These are phyloP conservation scores for Talaromyces sp. DNA, from an alignment of 2,329 filamentous ascomycete species.

Conservation along the genomic window DNA sequence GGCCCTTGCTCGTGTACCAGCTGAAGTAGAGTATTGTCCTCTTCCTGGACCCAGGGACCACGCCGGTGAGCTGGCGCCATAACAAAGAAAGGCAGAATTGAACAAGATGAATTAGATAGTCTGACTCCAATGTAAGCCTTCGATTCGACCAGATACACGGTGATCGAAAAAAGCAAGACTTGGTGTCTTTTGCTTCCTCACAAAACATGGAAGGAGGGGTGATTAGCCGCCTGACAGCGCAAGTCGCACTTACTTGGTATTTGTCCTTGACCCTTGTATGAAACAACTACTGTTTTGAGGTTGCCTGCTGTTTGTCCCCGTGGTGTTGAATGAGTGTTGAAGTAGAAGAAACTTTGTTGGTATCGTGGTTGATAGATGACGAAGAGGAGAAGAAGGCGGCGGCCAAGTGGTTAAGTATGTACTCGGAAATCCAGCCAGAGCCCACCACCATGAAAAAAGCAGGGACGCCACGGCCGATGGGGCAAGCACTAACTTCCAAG, in stretches of 20 bases:
- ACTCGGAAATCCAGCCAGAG: slow-evolving; percentile 6
- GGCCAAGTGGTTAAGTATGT: slow-evolving; percentile 8
- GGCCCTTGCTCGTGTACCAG: slow-evolving; percentile 71
- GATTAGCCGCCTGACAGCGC: background rate
- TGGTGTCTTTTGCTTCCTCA: background rate
- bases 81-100: slow-evolving; percentile 11
- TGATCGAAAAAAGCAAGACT: background rate
- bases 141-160: background rate
- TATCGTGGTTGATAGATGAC: background rate
- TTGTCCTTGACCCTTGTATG: background rate
- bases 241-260: background rate
- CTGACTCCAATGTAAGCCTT: background rate
- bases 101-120: background rate
- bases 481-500: slow-evolving; percentile 15
- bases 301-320: background rate
- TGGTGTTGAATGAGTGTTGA: background rate
- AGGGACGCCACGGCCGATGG: slow-evolving; percentile 16
- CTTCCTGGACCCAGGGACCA: slow-evolving; percentile 78
- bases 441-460: slow-evolving; percentile 5
- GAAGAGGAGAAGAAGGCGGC: slow-evolving; percentile 4
- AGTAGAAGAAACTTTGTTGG: background rate
- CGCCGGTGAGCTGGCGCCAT: slow-evolving; percentile 61
- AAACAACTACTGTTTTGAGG: background rate
- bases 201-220: slow-evolving; percentile 2
- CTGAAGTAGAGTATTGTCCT: slow-evolving; percentile 69